These are phyloP conservation scores for Dictyostelium brefeldianum DNA, from an alignment of 78 protist species.

Conservation along the genomic window DNA sequence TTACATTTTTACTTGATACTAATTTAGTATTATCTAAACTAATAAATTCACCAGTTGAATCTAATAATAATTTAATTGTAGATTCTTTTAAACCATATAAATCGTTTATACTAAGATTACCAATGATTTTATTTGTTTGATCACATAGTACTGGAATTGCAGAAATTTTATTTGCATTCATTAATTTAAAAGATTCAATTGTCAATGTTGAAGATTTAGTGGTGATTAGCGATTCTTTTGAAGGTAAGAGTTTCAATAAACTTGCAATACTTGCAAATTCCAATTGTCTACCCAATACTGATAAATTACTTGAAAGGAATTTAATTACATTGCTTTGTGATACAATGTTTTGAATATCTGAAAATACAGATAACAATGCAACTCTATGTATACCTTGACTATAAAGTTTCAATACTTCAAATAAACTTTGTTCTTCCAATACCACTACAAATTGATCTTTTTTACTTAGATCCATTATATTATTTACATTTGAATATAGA, in stretches of 20 bases:
- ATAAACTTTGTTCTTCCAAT: constrained; percentile 42
- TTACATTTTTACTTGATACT: constrained; percentile 44
- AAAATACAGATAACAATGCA: constrained; percentile 43
- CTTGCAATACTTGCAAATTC: not conserved
- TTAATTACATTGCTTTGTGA: constrained; percentile 27
- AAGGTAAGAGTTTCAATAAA: not conserved
- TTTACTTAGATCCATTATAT: constrained; percentile 43
- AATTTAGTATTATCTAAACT: not conserved
- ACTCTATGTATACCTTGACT: constrained; percentile 32
- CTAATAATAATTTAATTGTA: not conserved
- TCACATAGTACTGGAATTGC: constrained; percentile 36
- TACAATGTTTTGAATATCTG: constrained; percentile 43
- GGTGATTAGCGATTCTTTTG: not conserved
- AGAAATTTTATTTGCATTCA: constrained; percentile 3
- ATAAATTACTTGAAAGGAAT: constrained; percentile 5
- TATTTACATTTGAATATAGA: not conserved
- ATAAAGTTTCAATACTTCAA: constrained; percentile 49
- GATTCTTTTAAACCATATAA: constrained; percentile 26
- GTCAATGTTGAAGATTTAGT: not conserved
- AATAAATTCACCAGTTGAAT: constrained; percentile 25
- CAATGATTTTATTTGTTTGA: constrained; percentile 5
- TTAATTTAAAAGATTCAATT: not conserved
- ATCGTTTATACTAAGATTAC: constrained; percentile 46
- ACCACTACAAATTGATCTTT: constrained; percentile 61
- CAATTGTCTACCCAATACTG: constrained; percentile 8